Evolutionary conservation across 176 grass and related monocot species (phyloP), one percentile per base, ranked within the genome.

Genomic region (Cenchrus fungigraminus): DNA sequence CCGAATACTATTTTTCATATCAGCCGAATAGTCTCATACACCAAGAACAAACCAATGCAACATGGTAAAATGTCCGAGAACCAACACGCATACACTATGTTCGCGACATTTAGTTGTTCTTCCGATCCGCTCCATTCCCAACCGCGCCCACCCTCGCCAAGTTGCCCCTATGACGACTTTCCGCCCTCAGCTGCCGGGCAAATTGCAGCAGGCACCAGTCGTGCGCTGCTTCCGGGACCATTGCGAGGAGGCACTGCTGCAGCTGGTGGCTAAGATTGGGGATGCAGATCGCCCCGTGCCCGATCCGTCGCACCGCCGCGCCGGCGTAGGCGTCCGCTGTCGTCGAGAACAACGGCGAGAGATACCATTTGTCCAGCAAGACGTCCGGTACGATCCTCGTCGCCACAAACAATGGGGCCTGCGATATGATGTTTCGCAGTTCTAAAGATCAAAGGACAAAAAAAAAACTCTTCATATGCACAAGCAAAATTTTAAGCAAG

Each of bases 281-380:
- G n/a, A 65, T 75, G 40, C 85, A 83, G 44, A 85, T 46, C 12
- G 78, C 9, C 20, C 79, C 85, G 47, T 81, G 79, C 0, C 91
- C 91, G 13, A 91, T 88, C 81, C 88, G 88, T 6, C 68, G 51
- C 16, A 80, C 29, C 28, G 88, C 88, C 0, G 88, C 88, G n/a
- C 29, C 31, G 3, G 88, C 91, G 28, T 90, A 94, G 2, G 51
- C 57, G 3, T 86, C 88, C 6, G 88, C 1, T 14, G 86, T 75
- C 15, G 86, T 75, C 11, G 79, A 78, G 14, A 88, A 9, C 1
- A 88, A 71, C 58, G 73, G 8, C 2, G 84, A 85, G 2, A 87
- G 51, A 5, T 5, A 55, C 8, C 55, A 14, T 6, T 8, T 63
- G 4, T 32, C 13, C 34, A 57, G n/a, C 5, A 46, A 20, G 29